phyloP scores from a whole-genome alignment of 495 filamentous ascomycete species.

The Neurospora sp. region DNA sequence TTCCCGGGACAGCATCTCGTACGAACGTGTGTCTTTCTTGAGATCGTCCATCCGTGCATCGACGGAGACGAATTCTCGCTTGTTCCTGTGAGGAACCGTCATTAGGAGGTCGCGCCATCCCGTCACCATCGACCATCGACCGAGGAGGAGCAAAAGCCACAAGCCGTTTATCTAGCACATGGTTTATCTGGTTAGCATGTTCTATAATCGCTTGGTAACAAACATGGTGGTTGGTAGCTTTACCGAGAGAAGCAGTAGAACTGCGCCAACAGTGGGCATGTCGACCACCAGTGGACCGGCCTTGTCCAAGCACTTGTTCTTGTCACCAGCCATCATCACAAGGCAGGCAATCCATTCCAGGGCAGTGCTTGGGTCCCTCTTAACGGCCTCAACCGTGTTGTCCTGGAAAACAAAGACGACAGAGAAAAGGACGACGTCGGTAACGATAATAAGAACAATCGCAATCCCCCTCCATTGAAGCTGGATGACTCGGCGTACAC shows the following conservation, averaged over 20 bases:
- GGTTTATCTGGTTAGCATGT: slow-evolving; percentile 3
- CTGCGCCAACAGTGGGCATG: slow-evolving; percentile 68
- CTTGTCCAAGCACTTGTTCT: slow-evolving; percentile 49
- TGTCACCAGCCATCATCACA: slow-evolving; percentile 45
- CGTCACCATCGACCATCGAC: slow-evolving; percentile 67
- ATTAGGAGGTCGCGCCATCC: slow-evolving; percentile 69
- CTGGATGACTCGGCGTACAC: slow-evolving; percentile 75
- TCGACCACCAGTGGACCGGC: slow-evolving; percentile 53
- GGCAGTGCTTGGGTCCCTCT: slow-evolving; percentile 43
- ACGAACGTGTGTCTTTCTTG: slow-evolving; percentile 56
- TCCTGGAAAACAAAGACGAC: slow-evolving; percentile 84
- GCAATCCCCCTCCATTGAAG: slow-evolving; percentile 90
- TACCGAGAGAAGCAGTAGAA: slow-evolving; percentile 73
- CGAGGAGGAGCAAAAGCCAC: slow-evolving; percentile 73
- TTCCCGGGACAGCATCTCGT: slow-evolving; percentile 68
- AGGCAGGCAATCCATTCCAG: slow-evolving; percentile 64
- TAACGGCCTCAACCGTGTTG: slow-evolving; percentile 47
- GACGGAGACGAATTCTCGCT: slow-evolving; percentile 76
- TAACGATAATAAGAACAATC: slow-evolving; percentile 77
- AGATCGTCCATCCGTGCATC: slow-evolving; percentile 58
- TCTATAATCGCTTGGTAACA: not conserved
- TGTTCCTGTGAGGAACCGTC: slow-evolving; percentile 27
- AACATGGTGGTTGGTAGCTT: slow-evolving; percentile 17
- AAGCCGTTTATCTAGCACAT: slow-evolving; percentile 61
- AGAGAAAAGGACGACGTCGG: slow-evolving; percentile 85